Evolutionary conservation across 2,329 filamentous ascomycete species (phyloP).

Genomic region (Colletotrichum higginsianum): DNA sequence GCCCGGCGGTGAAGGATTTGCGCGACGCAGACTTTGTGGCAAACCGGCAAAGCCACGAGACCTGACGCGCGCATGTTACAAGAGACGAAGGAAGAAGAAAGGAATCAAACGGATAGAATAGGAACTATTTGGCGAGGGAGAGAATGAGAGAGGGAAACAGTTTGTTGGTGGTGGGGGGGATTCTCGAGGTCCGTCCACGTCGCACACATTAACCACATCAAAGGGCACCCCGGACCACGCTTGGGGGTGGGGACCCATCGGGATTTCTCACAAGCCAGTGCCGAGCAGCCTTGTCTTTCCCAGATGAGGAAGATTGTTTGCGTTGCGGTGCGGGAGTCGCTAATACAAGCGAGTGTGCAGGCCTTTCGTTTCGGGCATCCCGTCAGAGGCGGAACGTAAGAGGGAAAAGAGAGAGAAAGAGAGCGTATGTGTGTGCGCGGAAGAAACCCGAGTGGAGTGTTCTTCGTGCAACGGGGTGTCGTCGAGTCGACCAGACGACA

Average conservation of each 20-base stretch:
- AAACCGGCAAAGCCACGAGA: background rate
- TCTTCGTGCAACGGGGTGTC: background rate
- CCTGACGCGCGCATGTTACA: background rate
- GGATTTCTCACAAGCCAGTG: background rate
- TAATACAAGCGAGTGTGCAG: slow-evolving; percentile 7
- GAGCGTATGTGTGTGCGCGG: no score
- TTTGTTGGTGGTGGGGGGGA: background rate
- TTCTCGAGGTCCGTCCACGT: background rate
- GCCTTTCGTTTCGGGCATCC: slow-evolving; percentile 7
- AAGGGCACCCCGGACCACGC: background rate
- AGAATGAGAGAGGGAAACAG: background rate
- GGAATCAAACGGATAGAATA: background rate
- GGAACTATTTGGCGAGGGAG: background rate
- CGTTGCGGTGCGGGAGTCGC: background rate
- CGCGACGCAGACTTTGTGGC: background rate
- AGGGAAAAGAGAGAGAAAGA: no score
- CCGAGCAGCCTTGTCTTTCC: background rate
- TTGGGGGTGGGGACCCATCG: background rate
- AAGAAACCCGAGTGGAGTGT: background rate
- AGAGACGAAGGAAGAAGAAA: background rate
- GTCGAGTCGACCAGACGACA: slow-evolving; percentile 7
- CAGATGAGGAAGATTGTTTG: background rate
- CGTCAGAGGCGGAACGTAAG: background rate
- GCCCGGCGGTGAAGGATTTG: background rate
- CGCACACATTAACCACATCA: background rate